Evolutionary conservation across 2,329 filamentous ascomycete genomes (phyloP).

Genomic region (Raffaelea ambrosiae): DNA sequence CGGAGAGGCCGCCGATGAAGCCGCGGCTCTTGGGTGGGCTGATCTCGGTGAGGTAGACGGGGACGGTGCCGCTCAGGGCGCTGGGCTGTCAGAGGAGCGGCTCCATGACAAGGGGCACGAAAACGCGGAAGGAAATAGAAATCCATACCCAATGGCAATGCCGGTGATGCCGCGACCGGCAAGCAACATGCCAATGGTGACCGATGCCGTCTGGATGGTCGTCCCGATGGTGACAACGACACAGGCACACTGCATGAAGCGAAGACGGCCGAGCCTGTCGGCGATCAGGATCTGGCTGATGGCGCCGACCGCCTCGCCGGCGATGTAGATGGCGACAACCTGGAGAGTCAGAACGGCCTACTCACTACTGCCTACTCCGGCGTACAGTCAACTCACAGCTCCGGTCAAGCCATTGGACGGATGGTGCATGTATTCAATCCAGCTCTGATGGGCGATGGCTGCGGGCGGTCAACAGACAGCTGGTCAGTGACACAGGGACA

Average conservation of each 20-base stretch:
- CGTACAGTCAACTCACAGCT: conserved; percentile 26
- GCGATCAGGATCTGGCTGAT: conserved; percentile 43
- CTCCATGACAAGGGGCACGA: too few relatives aligned
- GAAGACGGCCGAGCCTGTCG: conserved; percentile 42
- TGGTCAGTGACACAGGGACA: background rate
- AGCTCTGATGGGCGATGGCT: conserved; percentile 52
- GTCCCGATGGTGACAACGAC: conserved; percentile 45
- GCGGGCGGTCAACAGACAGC: background rate
- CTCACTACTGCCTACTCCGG: background rate
- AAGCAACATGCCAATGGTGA: conserved; percentile 47
- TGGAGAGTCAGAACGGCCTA: conserved; percentile 8
- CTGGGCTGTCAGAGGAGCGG: conserved; percentile 16
- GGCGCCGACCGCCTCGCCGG: conserved; percentile 48
- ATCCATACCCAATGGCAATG: conserved; percentile 32
- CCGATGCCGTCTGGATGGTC: conserved; percentile 42
- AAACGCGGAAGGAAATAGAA: background rate
- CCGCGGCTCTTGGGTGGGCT: conserved; percentile 37
- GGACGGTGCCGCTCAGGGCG: conserved; percentile 41
- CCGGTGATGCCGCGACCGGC: conserved; percentile 39
- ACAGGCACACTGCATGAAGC: conserved; percentile 46
- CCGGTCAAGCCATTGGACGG: conserved; percentile 47
- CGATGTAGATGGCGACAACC: conserved; percentile 51
- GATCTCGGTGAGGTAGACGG: conserved; percentile 48
- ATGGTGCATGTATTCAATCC: conserved; percentile 49
- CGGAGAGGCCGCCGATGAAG: conserved; percentile 44